Evolutionary conservation across 2,329 filamentous ascomycete genomes (phyloP), one percentile per base, ranked within the genome.

Genomic region (Hypoxylon sp.): DNA sequence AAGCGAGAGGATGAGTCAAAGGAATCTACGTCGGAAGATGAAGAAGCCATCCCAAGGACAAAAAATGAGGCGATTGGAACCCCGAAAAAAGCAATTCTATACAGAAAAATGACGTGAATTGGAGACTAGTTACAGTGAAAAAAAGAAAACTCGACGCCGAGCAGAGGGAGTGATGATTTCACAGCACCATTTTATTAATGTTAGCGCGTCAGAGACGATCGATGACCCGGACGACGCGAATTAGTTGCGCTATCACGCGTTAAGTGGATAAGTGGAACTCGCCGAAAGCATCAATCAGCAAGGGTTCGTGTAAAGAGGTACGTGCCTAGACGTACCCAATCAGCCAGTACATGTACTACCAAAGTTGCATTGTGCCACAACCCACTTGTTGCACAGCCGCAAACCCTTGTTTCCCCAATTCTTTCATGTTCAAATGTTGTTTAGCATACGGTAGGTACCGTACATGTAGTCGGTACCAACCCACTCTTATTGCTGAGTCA

Each of bases 171-270:
- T 74, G 70, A 73, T 75, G 76, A 78, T 74, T 72, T 73, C 73
- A 76, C 66, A 44, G 46, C 22, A 64, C 50, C 63, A 66, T 62
- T 65, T 61, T 47, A 57, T 42, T 54, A 52, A 46, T 48, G 31
- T 56, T 74, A 77, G 73, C 77, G 76, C 75, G 76, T 74, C 64
- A 63, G 39, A 62, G 68, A 54, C 59, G 70, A 62, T 60, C 37
- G 19, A 54, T 64, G 47, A 53, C 29, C 26, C 13, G 61, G 53
- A 50, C 58, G 70, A 78, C 77, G 77, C 77, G 77, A 78, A 68
- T 58, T 56, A 26, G 51, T 54, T 71, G 65, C 76, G 76, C 67
- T 72, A 73, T 77, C 77, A 78, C 76, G 77, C 76, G 77, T 78
- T 73, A 76, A 78, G 66, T 76, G 67, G 31, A 50, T 59, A 19